These are phyloP conservation scores for Lachnellula suecica DNA, from an alignment of 2,329 filamentous ascomycete species.

Conservation along the genomic window DNA sequence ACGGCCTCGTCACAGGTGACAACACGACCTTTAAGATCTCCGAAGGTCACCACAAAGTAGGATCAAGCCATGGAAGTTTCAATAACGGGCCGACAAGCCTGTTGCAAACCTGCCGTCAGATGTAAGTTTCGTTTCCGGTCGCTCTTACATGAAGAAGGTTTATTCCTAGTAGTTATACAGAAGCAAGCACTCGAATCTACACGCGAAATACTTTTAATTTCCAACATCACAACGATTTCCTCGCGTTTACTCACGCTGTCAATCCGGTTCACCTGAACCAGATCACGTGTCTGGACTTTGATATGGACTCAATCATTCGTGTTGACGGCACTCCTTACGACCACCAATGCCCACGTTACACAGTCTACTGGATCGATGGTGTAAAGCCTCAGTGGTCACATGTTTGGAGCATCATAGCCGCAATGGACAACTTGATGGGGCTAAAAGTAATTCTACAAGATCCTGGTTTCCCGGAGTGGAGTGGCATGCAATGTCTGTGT, in stretches of 20 bases:
- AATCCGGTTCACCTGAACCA: background rate
- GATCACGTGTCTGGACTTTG: background rate
- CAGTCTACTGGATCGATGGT: background rate
- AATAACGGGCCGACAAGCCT: background rate
- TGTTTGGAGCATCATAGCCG: background rate
- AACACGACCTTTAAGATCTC: background rate
- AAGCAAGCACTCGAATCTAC: background rate
- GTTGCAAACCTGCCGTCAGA: background rate
- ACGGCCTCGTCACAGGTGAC: background rate
- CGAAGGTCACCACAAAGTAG: background rate
- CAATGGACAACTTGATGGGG: background rate
- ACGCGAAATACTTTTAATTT: background rate
- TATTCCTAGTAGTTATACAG: background rate
- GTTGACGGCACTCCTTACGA: background rate
- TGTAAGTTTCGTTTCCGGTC: background rate
- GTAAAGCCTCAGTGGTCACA: background rate
- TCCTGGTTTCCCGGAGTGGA: background rate
- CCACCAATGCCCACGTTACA: background rate
- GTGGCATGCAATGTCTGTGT: background rate
- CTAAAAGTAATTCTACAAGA: background rate
- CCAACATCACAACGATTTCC: background rate
- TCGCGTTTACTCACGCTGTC: background rate
- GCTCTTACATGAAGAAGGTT: background rate
- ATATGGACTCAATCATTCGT: background rate
- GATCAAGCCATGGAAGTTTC: background rate